A percentile compares a stretch with the other conserved stretches of the same genome.
These are phyloP conservation scores for Mariannaea sp. DNA, from an alignment of 2,329 filamentous ascomycete genomes.

Conservation along the genomic window DNA sequence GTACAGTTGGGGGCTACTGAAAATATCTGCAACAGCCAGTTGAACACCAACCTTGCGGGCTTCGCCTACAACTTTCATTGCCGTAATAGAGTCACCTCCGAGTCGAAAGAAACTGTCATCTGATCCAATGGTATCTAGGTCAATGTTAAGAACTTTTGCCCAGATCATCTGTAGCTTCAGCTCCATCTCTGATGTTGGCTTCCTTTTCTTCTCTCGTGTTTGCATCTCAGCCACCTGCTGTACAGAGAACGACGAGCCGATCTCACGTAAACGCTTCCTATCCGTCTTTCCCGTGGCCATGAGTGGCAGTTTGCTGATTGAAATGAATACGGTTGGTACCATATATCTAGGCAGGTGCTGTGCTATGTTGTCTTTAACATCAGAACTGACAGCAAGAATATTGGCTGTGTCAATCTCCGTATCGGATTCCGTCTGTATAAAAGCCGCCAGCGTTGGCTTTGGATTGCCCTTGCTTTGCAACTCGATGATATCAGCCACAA, in stretches of 20 bases:
- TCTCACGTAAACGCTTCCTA: neutral
- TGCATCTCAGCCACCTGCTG: neutral
- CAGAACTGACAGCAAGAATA: neutral
- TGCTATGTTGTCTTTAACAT: neutral
- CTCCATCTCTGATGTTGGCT: conserved; percentile 11
- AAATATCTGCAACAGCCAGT: conserved; percentile 6
- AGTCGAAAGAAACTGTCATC: conserved; percentile 56
- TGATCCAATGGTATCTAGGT: conserved; percentile 42
- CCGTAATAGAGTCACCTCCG: conserved; percentile 54
- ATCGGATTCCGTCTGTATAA: neutral
- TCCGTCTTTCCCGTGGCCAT: neutral
- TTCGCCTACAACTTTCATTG: conserved; percentile 50
- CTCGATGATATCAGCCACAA: conserved; percentile 7
- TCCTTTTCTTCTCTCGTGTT: neutral
- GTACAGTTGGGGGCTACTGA: neutral
- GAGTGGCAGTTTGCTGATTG: neutral
- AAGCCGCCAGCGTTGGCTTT: conserved; percentile 1
- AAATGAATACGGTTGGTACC: conserved; percentile 9
- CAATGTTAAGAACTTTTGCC: conserved; percentile 43
- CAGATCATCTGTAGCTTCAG: conserved; percentile 44
- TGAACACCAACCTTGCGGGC: conserved; percentile 11
- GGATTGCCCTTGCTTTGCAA: neutral
- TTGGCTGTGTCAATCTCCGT: neutral
- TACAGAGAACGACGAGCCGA: neutral
- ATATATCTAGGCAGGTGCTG: conserved; percentile 7